Evolutionary conservation across 1,284 basidiomycete genomes (phyloP).

Genomic region (Wolfiporia cocos): DNA sequence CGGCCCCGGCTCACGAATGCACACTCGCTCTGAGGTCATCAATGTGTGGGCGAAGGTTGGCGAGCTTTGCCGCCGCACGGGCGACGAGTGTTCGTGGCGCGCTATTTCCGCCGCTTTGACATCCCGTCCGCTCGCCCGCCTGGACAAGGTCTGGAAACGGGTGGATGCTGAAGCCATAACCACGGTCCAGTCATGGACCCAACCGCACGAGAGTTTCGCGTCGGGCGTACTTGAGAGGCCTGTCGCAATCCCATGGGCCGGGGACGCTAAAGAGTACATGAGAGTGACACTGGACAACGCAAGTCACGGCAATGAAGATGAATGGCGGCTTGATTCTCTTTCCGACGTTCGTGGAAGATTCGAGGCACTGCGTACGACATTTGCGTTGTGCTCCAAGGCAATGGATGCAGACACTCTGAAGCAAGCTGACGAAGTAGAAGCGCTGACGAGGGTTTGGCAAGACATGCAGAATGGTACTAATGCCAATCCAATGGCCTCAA

Average conservation of each 20-base stretch:
- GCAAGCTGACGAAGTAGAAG: constrained; percentile 40
- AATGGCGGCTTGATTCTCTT: constrained; percentile 38
- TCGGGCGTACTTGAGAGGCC: constrained; percentile 35
- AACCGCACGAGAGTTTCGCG: constrained; percentile 34
- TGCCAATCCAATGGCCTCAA: constrained; percentile 39
- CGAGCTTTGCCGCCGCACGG: constrained; percentile 57
- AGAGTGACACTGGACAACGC: constrained; percentile 39
- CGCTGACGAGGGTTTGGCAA: constrained; percentile 50
- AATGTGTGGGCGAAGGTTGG: constrained; percentile 65
- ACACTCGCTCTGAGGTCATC: constrained; percentile 66
- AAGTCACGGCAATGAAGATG: constrained; percentile 32
- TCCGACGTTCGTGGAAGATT: constrained; percentile 39
- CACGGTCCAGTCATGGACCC: constrained; percentile 62
- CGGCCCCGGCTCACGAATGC: constrained; percentile 46
- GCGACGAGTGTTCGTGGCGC: constrained; percentile 73
- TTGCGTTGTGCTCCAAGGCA: constrained; percentile 46
- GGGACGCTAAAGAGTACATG: constrained; percentile 39
- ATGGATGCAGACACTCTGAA: constrained; percentile 24
- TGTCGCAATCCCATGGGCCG: constrained; percentile 62
- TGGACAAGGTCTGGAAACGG: constrained; percentile 74
- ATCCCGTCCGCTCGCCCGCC: constrained; percentile 62
- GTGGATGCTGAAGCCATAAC: constrained; percentile 52
- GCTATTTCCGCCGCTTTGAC: constrained; percentile 65
- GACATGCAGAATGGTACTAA: constrained; percentile 37
- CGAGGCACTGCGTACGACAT: constrained; percentile 43